These are phyloP conservation scores for Lophium mytilinum DNA, from an alignment of 495 filamentous ascomycete species.

Conservation along the genomic window DNA sequence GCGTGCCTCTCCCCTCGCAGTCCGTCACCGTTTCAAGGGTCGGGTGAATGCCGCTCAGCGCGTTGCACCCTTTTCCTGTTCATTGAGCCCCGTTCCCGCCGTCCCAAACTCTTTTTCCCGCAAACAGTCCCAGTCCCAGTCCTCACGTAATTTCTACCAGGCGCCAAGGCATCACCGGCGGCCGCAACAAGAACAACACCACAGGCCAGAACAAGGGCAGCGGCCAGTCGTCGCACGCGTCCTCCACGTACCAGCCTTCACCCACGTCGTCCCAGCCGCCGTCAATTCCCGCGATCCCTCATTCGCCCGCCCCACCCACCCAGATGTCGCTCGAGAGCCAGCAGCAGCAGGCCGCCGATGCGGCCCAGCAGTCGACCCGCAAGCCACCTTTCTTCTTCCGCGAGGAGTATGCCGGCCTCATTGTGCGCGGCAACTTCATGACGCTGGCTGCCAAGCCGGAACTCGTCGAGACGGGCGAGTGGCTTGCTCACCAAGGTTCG, in stretches of 20 bases:
- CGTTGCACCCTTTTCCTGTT: conserved; percentile 3
- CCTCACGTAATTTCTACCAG: conserved; percentile 14
- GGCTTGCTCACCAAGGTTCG: conserved; percentile 89
- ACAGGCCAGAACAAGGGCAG: conserved; percentile 25
- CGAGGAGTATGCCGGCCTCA: conserved; percentile 71
- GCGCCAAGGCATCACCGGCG: conserved; percentile 26
- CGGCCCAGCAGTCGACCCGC: conserved; percentile 28
- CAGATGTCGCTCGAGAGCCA: conserved; percentile 26
- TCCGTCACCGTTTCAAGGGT: conserved; percentile 19
- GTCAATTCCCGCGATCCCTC: conserved; percentile 25
- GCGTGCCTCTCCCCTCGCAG: conserved; percentile 16
- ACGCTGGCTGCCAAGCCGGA: conserved; percentile 83
- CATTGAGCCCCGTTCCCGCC: too few relatives aligned
- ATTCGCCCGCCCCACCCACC: conserved; percentile 27
- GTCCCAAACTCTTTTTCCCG: not conserved
- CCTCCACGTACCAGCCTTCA: conserved; percentile 18
- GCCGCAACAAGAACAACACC: conserved; percentile 25
- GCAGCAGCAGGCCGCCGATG: not conserved
- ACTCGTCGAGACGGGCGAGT: conserved; percentile 83
- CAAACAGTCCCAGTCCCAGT: conserved; percentile 7
- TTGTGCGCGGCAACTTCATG: conserved; percentile 95
- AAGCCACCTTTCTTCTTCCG: conserved; percentile 64
- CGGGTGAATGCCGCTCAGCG: conserved; percentile 20
- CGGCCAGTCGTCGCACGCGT: conserved; percentile 29
- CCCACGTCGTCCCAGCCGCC: conserved; percentile 16